A percentile compares a stretch with the other conserved stretches of the same genome.
These are phyloP conservation scores for Aspergillus sergii DNA, from an alignment of 2,329 filamentous ascomycete genomes.

Conservation along the genomic window DNA sequence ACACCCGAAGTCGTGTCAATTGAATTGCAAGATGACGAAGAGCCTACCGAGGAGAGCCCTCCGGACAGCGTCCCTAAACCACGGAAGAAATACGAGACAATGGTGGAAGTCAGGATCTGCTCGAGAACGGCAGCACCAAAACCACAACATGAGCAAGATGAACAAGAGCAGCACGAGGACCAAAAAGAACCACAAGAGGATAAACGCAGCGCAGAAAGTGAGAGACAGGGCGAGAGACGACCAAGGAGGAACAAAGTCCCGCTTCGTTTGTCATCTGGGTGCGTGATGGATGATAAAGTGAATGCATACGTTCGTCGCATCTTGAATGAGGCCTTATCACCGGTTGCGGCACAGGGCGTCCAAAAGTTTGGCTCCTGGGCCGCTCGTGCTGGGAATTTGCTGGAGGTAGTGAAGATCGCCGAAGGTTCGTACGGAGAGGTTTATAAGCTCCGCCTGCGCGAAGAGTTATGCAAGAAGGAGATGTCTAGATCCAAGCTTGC, in stretches of 20 bases:
- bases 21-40: not conserved
- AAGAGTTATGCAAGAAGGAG: constrained; percentile 36
- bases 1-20: not conserved
- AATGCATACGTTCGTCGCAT: constrained; percentile 41
- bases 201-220: constrained; percentile 6
- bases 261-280: constrained; percentile 34
- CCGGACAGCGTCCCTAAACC: not conserved
- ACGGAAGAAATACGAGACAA: constrained; percentile 22
- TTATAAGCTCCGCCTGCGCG: constrained; percentile 56
- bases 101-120: constrained; percentile 34
- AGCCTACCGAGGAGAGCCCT: constrained; percentile 1
- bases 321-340: constrained; percentile 40
- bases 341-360: constrained; percentile 37
- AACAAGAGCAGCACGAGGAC: not conserved
- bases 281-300: constrained; percentile 34
- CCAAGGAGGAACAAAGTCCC: constrained; percentile 24
- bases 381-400: constrained; percentile 38
- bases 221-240: constrained; percentile 12
- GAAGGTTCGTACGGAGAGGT: constrained; percentile 70
- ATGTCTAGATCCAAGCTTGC: constrained; percentile 42
- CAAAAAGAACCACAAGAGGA: not conserved
- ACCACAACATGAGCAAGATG: not conserved
- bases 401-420: constrained; percentile 61
- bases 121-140: not conserved
- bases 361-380: constrained; percentile 46